These are phyloP conservation scores for Bolboschoenoplectus hybrid DNA, from an alignment of 202 grass and related monocot species.

Conservation along the genomic window DNA sequence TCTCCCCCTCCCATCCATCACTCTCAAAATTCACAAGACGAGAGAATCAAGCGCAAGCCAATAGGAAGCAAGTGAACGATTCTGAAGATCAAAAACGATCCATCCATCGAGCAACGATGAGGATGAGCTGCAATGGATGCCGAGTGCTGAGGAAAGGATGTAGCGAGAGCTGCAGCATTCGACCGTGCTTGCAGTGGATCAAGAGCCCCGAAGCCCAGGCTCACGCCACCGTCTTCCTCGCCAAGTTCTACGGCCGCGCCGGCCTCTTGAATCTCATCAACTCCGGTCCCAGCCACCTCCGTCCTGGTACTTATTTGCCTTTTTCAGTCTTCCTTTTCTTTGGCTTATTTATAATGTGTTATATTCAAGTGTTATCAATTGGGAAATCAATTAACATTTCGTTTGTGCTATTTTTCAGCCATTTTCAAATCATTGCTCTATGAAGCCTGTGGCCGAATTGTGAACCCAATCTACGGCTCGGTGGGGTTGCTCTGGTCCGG, in stretches of 20 bases:
- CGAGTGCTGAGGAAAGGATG: conserved; percentile 77
- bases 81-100: neutral
- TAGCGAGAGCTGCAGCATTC: conserved; percentile 68
- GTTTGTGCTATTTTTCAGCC: conserved; percentile 17
- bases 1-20: neutral
- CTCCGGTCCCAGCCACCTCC: conserved; percentile 45
- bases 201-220: conserved; percentile 58
- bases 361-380: neutral
- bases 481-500: conserved; percentile 38
- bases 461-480: conserved; percentile 43
- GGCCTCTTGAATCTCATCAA: conserved; percentile 77
- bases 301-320: conserved; percentile 37
- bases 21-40: neutral
- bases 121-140: conserved; percentile 92
- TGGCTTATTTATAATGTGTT: neutral
- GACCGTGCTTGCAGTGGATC: conserved; percentile 79
- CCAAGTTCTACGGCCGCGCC: conserved; percentile 85
- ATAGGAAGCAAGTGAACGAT: neutral
- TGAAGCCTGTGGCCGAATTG: conserved; percentile 42
- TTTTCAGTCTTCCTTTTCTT: neutral
- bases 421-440: conserved; percentile 47
- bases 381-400: neutral
- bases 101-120: conserved; percentile 43
- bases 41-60: neutral
- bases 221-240: conserved; percentile 77